phyloP scores from a whole-genome alignment of 2,329 filamentous ascomycete genomes.

The Ophiosphaerella narmari region DNA sequence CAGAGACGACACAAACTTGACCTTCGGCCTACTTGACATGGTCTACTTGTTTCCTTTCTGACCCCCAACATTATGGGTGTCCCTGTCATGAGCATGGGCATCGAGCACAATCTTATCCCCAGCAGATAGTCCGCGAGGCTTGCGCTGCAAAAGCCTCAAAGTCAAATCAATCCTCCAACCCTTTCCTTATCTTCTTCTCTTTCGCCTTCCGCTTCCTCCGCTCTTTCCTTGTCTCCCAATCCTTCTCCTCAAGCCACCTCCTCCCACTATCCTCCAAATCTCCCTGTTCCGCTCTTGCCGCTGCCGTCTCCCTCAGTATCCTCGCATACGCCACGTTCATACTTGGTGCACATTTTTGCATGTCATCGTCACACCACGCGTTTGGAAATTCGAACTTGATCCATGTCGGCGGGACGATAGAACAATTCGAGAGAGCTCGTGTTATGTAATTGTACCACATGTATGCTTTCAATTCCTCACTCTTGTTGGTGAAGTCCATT shows the following conservation, averaged over 20 bases:
- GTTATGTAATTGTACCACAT: not conserved
- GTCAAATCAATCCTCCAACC: no score
- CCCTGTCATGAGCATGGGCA: no score
- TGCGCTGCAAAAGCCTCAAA: no score
- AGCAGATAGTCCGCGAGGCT: no score
- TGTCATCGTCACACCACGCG: not conserved
- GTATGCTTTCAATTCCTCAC: not conserved
- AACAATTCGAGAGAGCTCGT: not conserved
- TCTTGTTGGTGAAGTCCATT: not conserved
- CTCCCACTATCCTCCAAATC: conserved; percentile 16
- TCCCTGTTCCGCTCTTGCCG: not conserved
- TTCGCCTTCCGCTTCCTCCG: not conserved
- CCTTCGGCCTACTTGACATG: no score
- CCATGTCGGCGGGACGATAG: conserved; percentile 11
- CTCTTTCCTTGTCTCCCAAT: not conserved
- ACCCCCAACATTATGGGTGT: no score
- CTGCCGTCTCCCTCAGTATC: conserved; percentile 4
- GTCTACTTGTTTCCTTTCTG: no score
- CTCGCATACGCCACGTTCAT: conserved; percentile 10
- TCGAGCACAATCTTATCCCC: no score
- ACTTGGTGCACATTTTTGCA: conserved; percentile 1
- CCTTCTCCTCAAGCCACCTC: conserved; percentile 13
- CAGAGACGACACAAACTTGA: no score
- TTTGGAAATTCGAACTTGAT: conserved; percentile 7
- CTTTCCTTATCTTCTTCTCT: not conserved